Conservation (phyloP, 2,329 filamentous ascomycete species). For the Arthrobotrys conoides region DNA sequence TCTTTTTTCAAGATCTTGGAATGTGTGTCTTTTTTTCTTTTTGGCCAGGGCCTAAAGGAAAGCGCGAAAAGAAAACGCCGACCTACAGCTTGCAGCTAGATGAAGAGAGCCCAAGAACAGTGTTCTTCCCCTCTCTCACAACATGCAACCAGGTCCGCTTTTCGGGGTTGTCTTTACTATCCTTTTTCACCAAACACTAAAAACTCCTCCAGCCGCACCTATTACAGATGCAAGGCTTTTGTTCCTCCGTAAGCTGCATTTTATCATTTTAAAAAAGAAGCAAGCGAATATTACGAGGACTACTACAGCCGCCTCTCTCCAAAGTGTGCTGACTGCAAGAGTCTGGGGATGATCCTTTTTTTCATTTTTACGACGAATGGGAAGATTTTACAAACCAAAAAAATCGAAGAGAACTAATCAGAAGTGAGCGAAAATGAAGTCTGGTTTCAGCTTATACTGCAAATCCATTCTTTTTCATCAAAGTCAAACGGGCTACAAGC, state of each 20-base stretch:
- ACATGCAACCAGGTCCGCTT: slow-evolving; percentile 58
- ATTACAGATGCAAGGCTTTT: slow-evolving; percentile 30
- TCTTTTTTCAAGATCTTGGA: slow-evolving; percentile 30
- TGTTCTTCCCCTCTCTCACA: slow-evolving; percentile 32
- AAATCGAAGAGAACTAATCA: slow-evolving; percentile 28
- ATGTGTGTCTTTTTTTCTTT: slow-evolving; percentile 31
- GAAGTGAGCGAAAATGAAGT: slow-evolving; percentile 16
- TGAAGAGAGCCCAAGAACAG: slow-evolving; percentile 25
- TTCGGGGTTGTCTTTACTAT: slow-evolving; percentile 35
- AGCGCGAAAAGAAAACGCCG: slow-evolving; percentile 47
- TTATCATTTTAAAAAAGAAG: slow-evolving; percentile 29
- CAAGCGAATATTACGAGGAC: slow-evolving; percentile 60
- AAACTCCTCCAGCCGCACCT: slow-evolving; percentile 55
- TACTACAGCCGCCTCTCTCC: slow-evolving; percentile 17
- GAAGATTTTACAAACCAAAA: slow-evolving; percentile 17
- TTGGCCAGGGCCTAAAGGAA: slow-evolving; percentile 46
- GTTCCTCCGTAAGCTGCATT: slow-evolving; percentile 59
- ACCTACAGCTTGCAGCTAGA: slow-evolving; percentile 57
- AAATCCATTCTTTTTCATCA: slow-evolving; percentile 49
- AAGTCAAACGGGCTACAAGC: slow-evolving; percentile 51
- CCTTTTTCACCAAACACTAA: slow-evolving; percentile 35
- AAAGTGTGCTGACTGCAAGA: slow-evolving; percentile 38
- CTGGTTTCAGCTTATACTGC: slow-evolving; percentile 43
- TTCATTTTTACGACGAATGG: slow-evolving; percentile 42
- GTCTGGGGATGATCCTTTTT: slow-evolving; percentile 46